These are phyloP conservation scores for Aspergillus brasiliensis DNA, from an alignment of 2,329 filamentous ascomycete genomes.

Conservation along the genomic window DNA sequence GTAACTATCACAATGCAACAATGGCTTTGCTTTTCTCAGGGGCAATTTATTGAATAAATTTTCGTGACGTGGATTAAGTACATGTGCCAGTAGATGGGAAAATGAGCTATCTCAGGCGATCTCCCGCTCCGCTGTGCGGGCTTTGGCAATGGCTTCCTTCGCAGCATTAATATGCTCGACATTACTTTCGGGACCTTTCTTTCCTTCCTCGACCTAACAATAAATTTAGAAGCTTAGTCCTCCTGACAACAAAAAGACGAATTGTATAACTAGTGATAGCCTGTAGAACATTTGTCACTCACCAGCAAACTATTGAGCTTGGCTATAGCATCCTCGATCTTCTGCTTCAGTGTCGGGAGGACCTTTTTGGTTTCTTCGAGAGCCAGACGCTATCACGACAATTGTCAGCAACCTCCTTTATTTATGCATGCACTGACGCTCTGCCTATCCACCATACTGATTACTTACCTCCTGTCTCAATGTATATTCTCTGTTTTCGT, in stretches of 20 bases:
- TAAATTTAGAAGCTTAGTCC: background rate
- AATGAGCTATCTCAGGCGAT: slow-evolving; percentile 31
- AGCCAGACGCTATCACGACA: slow-evolving; percentile 65
- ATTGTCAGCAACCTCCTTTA: slow-evolving; percentile 7
- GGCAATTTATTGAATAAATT: slow-evolving; percentile 4
- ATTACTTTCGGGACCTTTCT: slow-evolving; percentile 43
- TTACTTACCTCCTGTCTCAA: slow-evolving; percentile 80
- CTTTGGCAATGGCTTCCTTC: slow-evolving; percentile 44
- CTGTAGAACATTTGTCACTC: slow-evolving; percentile 37
- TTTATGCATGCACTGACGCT: no score
- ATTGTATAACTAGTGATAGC: background rate
- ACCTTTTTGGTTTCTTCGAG: slow-evolving; percentile 86
- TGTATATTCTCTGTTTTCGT: slow-evolving; percentile 76
- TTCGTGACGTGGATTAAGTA: background rate
- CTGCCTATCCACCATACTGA: background rate
- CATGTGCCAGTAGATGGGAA: background rate
- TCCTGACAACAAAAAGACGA: background rate
- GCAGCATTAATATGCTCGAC: slow-evolving; percentile 45
- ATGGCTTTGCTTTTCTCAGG: slow-evolving; percentile 12
- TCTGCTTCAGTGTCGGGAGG: slow-evolving; percentile 69
- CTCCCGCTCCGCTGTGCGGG: slow-evolving; percentile 43
- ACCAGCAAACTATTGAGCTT: slow-evolving; percentile 78
- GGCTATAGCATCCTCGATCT: slow-evolving; percentile 70
- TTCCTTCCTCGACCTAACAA: slow-evolving; percentile 40
- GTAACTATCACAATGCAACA: slow-evolving; percentile 22